Evolutionary conservation across 768 basidiomycete species (phyloP).

Genomic region (Mycena galopus): DNA sequence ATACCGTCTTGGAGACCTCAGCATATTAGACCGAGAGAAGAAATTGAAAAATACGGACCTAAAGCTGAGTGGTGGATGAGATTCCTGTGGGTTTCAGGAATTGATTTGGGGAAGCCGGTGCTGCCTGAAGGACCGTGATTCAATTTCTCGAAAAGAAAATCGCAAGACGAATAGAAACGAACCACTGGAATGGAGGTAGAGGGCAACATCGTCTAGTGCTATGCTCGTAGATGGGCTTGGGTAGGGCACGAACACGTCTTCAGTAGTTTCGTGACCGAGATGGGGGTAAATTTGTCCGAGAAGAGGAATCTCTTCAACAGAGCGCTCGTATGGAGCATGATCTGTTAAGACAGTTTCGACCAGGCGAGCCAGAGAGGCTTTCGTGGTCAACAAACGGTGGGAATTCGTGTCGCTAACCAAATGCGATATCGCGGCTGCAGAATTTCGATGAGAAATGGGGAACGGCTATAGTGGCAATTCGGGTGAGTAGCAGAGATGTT

Average conservation of each 20-base stretch:
- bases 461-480: slow-evolving; percentile 53
- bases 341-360: slow-evolving; percentile 41
- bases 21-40: not conserved
- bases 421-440: slow-evolving; percentile 44
- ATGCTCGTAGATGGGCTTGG: slow-evolving; percentile 31
- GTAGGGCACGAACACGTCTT: slow-evolving; percentile 43
- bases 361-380: slow-evolving; percentile 42
- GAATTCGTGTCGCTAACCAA: slow-evolving; percentile 54
- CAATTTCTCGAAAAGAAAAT: not conserved
- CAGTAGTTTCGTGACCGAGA: too few relatives aligned
- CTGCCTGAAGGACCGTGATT: slow-evolving; percentile 5
- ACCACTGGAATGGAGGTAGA: slow-evolving; percentile 56
- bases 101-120: slow-evolving; percentile 28
- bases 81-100: slow-evolving; percentile 15
- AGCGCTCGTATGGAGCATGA: too few relatives aligned
- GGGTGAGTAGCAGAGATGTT: not conserved
- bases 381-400: slow-evolving; percentile 50
- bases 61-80: not conserved
- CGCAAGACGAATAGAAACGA: slow-evolving; percentile 21
- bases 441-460: slow-evolving; percentile 55
- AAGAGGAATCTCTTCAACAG: slow-evolving; percentile 52
- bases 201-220: slow-evolving; percentile 41
- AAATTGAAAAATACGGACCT: not conserved
- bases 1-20: not conserved
- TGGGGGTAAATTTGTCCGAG: slow-evolving; percentile 60